Evolutionary conservation across 345 rosid species (phyloP), one percentile per base, ranked within the genome.

Genomic region (Citrus reticulata): DNA sequence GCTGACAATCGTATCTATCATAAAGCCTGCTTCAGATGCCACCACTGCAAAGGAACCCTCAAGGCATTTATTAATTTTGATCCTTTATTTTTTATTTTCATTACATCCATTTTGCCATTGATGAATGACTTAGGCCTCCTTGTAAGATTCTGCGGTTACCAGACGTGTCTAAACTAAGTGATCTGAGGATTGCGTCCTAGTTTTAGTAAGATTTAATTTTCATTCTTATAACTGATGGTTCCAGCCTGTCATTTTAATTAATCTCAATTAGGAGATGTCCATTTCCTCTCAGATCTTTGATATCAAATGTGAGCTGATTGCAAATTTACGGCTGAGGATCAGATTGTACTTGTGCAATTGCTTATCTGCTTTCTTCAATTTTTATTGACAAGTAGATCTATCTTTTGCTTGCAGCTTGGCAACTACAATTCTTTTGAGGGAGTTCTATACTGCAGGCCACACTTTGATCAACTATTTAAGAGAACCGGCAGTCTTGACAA

Each of bases 401-500:
- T 46, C 17, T 17, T 1, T 60, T 68, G 24, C 73, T 54, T 86
- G 93, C 95, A 93, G 98, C 95, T 94, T 65, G 90, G 99, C 81
- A 96, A 90, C 80, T 96, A 96, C 94, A 96, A 96, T 85, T 94
- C 99, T 80, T 93, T 94, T 75, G 99, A 96, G 90, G 98, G 99
- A 51, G 98, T 96, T 46, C 91, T 93, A 8, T 96, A 94, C 79
- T 96, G 99, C 92, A 88, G 95, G 80, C 99, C 99, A 27, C 99
- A 96, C 82, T 96, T 96, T 22, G 99, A 96, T 88, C 99, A 94
- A 81, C 91, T 90, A 34, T 93, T 96, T 79, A 94, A 94, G 86
- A 90, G 97, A 89, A 96, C 99, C 27, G 98, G 99, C 79, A 93
- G 99, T 88, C 97, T 96, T 29, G 95, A 94, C 79, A 96, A 94